Percentiles rank a stretch among this genome's conserved stretches.
These are phyloP conservation scores for Suhomyces coccinellae DNA, from an alignment of 1,139 yeast species.

Conservation along the genomic window DNA sequence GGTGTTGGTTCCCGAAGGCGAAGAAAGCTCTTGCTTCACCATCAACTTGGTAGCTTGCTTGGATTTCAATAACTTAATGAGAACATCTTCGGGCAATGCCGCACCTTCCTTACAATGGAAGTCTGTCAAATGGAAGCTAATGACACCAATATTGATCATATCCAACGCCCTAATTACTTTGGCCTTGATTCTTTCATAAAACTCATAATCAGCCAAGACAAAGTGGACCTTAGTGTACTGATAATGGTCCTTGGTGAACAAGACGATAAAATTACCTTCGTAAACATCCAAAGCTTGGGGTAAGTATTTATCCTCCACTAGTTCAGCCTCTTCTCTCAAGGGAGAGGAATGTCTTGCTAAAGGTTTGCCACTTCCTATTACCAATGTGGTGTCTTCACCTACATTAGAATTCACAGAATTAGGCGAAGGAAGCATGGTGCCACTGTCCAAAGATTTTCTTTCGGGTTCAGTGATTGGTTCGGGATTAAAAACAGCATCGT, in stretches of 20 bases:
- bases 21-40: constrained; percentile 42
- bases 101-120: constrained; percentile 65
- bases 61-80: constrained; percentile 34
- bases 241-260: constrained; percentile 62
- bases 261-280: constrained; percentile 25
- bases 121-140: constrained; percentile 69
- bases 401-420: constrained; percentile 2
- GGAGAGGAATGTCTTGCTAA: background rate
- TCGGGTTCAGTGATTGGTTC: constrained; percentile 1
- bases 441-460: constrained; percentile 2
- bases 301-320: constrained; percentile 28
- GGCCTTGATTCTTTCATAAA: constrained; percentile 29
- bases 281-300: constrained; percentile 22
- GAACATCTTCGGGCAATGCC: constrained; percentile 50
- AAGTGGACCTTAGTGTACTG: constrained; percentile 50
- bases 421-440: background rate
- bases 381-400: constrained; percentile 4
- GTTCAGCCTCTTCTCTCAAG: constrained; percentile 1
- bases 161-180: constrained; percentile 41
- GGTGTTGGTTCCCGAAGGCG: constrained; percentile 36
- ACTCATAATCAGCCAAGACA: constrained; percentile 13
- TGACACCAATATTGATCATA: constrained; percentile 38
- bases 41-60: constrained; percentile 43
- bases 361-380: background rate
- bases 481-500: background rate